These are phyloP conservation scores for Abrus precatorius DNA, from an alignment of 306 rosid genomes.

Conservation along the genomic window DNA sequence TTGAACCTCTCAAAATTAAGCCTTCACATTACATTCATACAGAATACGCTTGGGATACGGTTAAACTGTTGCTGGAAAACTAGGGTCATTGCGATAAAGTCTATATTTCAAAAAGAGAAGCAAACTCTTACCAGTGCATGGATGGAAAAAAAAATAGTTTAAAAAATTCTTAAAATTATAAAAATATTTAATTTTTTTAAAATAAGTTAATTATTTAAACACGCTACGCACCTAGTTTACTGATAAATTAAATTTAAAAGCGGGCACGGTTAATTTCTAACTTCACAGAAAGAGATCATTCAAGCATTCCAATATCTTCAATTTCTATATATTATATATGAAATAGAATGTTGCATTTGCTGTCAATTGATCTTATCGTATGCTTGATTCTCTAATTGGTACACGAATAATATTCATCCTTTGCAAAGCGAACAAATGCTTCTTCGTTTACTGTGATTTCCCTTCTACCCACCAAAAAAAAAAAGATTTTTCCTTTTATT, in stretches of 20 bases:
- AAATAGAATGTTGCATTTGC: not conserved
- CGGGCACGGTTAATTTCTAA: not conserved
- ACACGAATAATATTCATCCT: not conserved
- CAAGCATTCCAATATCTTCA: not conserved
- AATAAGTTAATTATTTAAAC: not conserved
- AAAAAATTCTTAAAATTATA: not conserved
- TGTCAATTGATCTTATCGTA: not conserved
- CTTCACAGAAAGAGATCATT: not conserved
- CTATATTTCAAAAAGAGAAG: not conserved
- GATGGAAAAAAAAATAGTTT: not conserved
- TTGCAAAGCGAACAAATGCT: not conserved
- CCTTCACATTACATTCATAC: not conserved
- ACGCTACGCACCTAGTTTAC: not conserved
- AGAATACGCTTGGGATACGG: not conserved
- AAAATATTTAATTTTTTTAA: not conserved
- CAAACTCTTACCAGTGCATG: not conserved
- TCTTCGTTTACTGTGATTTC: not conserved
- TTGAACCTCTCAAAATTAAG: no score
- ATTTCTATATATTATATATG: not conserved
- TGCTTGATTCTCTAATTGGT: not conserved
- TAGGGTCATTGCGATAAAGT: no score
- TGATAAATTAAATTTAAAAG: not conserved
- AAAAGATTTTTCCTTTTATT: no score
- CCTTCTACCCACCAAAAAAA: no score
- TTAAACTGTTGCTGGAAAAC: not conserved